phyloP scores from a whole-genome alignment of 164 flowering plant species.

The Macadamia tetraphylla region DNA sequence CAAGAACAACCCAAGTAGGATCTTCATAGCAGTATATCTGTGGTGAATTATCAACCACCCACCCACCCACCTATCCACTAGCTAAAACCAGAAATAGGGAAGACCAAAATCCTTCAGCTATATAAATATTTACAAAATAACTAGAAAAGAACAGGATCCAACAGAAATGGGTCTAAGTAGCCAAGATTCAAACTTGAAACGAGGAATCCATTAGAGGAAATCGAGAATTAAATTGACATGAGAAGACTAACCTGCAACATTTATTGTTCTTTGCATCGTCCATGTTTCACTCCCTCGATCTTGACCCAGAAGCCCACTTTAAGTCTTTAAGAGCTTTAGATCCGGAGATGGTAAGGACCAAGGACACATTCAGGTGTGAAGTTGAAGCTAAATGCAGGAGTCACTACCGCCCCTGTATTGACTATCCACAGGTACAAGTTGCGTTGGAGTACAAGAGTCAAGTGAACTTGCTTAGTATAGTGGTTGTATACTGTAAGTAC shows the following conservation, averaged over 20 bases:
- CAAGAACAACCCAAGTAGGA: constrained; percentile 18
- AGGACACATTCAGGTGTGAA: background rate
- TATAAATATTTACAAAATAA: background rate
- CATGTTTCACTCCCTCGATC: too few species aligned
- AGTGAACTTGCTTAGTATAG: too few species aligned
- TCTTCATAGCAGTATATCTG: constrained; percentile 17
- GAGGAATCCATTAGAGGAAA: background rate
- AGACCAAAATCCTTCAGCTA: constrained; percentile 5
- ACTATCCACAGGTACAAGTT: too few species aligned
- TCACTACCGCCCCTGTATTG: too few species aligned
- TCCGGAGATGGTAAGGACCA: background rate
- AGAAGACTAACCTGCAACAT: constrained; percentile 14
- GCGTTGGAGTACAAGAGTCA: too few species aligned
- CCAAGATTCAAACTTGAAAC: background rate
- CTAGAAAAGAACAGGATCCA: background rate
- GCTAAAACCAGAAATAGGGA: constrained; percentile 7
- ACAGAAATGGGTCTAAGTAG: background rate
- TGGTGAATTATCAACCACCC: constrained; percentile 4
- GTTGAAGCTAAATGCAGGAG: background rate
- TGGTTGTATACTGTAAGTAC: too few species aligned
- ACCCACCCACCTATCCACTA: constrained; percentile 10
- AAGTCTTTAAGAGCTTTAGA: background rate
- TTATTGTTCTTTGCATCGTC: background rate
- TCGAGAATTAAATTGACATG: background rate
- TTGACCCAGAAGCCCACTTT: background rate